These are phyloP conservation scores for Cytospora piceae DNA, from an alignment of 2,329 filamentous ascomycete genomes.

Conservation along the genomic window DNA sequence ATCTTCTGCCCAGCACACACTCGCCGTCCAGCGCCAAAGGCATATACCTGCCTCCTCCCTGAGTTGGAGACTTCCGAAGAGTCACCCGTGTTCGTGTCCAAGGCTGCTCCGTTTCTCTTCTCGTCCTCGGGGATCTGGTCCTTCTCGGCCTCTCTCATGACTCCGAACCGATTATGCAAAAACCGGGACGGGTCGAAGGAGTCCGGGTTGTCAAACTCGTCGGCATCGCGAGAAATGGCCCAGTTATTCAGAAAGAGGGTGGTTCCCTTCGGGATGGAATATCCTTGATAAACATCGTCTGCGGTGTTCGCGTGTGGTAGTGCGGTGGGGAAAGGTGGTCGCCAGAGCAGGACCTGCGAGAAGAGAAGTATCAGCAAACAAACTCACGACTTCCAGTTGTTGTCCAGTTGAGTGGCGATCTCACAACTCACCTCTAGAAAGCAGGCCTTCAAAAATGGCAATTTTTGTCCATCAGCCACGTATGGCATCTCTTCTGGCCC, in stretches of 20 bases:
- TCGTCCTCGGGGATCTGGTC: not conserved
- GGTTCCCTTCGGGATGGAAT: slow-evolving; percentile 28
- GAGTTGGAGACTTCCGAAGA: slow-evolving; percentile 3
- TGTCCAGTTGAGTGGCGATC: not conserved
- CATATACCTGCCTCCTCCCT: slow-evolving; percentile 19
- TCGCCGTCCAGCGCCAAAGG: slow-evolving; percentile 24
- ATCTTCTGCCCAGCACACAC: slow-evolving; percentile 23
- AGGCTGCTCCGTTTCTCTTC: not conserved
- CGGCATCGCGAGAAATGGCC: slow-evolving; percentile 30
- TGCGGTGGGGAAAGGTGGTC: slow-evolving; percentile 27
- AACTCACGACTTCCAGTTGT: too few relatives aligned
- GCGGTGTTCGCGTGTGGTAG: slow-evolving; percentile 29
- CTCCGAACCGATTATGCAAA: slow-evolving; percentile 27
- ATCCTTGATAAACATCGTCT: slow-evolving; percentile 32
- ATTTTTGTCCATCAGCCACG: slow-evolving; percentile 10
- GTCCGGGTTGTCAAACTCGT: slow-evolving; percentile 30
- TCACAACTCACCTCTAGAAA: slow-evolving; percentile 28
- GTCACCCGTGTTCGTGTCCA: not conserved
- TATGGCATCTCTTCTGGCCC: slow-evolving; percentile 26
- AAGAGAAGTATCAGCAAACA: not conserved
- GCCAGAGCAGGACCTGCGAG: slow-evolving; percentile 30
- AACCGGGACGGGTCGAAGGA: slow-evolving; percentile 30
- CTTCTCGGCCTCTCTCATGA: slow-evolving; percentile 5
- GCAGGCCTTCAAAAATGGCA: slow-evolving; percentile 33
- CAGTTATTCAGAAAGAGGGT: slow-evolving; percentile 29